phyloP scores from a whole-genome alignment of 352 stramenopile genomes.

The Sclerospora graminicola region DNA sequence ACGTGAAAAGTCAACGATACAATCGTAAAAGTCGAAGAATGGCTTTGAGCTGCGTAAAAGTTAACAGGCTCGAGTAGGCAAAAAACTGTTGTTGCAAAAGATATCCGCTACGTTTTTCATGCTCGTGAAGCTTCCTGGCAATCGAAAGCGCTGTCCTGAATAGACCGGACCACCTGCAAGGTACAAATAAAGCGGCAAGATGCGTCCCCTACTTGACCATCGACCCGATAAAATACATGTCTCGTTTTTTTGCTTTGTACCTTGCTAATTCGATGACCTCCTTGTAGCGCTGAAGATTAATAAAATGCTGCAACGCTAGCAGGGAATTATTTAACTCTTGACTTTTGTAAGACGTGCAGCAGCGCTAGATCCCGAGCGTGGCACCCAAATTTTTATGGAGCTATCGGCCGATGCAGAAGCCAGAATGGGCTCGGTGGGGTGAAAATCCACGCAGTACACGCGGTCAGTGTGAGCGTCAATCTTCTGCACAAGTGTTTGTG shows the following conservation, averaged over 20 bases:
- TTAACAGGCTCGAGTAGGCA: too few relatives aligned
- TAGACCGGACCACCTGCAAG: constrained; percentile 86
- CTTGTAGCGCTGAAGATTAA: too few relatives aligned
- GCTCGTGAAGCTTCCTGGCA: constrained; percentile 54
- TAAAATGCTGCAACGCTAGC: too few relatives aligned
- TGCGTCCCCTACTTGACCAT: constrained; percentile 24
- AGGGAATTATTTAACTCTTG: constrained; percentile 37
- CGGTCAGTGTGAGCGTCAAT: constrained; percentile 81
- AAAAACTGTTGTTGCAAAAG: too few relatives aligned
- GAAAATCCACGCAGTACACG: constrained; percentile 86
- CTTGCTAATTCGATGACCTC: too few relatives aligned
- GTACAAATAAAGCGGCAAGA: constrained; percentile 87
- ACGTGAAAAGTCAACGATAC: too few relatives aligned
- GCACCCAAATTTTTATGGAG: constrained; percentile 83
- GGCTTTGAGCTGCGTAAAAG: too few relatives aligned
- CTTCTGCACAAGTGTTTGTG: constrained; percentile 65
- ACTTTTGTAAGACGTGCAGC: constrained; percentile 41
- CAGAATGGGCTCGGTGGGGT: constrained; percentile 76
- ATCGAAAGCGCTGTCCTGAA: constrained; percentile 68
- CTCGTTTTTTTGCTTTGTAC: constrained; percentile 7
- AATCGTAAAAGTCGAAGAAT: too few relatives aligned
- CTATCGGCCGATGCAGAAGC: constrained; percentile 78
- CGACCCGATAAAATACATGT: constrained; percentile 17
- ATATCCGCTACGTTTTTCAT: constrained; percentile 64
- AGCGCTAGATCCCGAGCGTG: constrained; percentile 31